phyloP scores from a whole-genome alignment of 1,139 yeast species.

The Candida pseudoviswanathii region DNA sequence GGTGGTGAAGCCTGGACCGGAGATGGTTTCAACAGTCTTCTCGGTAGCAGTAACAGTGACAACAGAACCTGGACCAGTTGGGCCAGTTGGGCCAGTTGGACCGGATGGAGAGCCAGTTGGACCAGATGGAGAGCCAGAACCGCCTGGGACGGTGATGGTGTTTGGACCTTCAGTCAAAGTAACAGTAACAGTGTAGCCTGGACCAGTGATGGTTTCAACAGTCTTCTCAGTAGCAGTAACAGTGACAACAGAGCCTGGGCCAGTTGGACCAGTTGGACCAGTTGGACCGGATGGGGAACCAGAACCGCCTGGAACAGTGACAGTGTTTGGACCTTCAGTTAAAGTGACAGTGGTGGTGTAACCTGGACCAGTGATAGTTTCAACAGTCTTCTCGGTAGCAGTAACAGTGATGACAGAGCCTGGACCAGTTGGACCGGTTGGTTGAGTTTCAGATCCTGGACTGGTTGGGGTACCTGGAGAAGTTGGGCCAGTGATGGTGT shows the following conservation, averaged over 20 bases:
- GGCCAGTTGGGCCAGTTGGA: background rate
- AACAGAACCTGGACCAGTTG: background rate
- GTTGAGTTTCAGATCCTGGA: background rate
- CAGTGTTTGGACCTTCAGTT: constrained; percentile 1
- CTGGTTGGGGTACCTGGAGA: background rate
- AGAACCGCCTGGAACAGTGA: background rate
- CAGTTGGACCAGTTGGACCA: background rate
- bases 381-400: background rate
- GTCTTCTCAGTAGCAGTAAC: constrained; percentile 2
- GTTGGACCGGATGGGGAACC: background rate
- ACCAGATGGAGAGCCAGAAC: background rate
- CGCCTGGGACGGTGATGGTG: background rate
- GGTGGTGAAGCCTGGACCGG: constrained; percentile 4
- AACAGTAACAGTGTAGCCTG: constrained; percentile 3
- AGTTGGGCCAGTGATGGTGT: constrained; percentile 1
- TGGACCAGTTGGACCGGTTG: background rate
- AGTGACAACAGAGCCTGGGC: background rate
- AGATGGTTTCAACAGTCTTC: background rate
- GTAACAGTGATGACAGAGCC: background rate
- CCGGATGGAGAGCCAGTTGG: background rate
- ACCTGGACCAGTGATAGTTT: constrained; percentile 6
- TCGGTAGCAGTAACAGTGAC: constrained; percentile 3
- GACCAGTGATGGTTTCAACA: constrained; percentile 2
- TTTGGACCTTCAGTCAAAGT: constrained; percentile 2
- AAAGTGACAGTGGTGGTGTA: constrained; percentile 3